These are phyloP conservation scores for Gossypium turneri DNA, from an alignment of 345 rosid species.

Conservation along the genomic window DNA sequence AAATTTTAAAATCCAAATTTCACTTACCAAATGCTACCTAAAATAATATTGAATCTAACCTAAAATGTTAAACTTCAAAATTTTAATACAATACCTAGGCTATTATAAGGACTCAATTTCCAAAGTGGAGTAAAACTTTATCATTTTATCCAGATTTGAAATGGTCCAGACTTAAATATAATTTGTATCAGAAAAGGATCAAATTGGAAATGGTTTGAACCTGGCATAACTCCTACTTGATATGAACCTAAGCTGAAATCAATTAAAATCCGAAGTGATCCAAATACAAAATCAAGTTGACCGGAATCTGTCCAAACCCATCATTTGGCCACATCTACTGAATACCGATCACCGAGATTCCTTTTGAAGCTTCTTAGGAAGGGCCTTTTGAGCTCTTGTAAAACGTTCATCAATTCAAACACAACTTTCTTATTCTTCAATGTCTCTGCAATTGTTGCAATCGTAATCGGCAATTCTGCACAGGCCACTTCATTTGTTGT, in stretches of 20 bases:
- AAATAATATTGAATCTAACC: no score
- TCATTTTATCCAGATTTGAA: not conserved
- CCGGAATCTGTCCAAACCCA: not conserved
- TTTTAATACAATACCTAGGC: no score
- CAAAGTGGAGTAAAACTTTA: no score
- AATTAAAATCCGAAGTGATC: not conserved
- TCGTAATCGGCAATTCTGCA: slow-evolving; percentile 25
- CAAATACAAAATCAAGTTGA: not conserved
- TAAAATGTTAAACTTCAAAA: no score
- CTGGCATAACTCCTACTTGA: not conserved
- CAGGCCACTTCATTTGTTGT: slow-evolving; percentile 23
- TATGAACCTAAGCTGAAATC: not conserved
- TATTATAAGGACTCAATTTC: no score
- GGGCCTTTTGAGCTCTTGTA: not conserved
- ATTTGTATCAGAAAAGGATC: not conserved
- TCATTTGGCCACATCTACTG: not conserved
- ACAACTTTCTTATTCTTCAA: slow-evolving; percentile 3
- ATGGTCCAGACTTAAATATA: not conserved
- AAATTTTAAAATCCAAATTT: no score
- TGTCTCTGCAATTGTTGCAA: slow-evolving; percentile 18
- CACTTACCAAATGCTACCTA: no score
- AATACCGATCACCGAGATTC: not conserved
- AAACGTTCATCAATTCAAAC: slow-evolving; percentile 17
- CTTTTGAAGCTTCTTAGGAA: not conserved
- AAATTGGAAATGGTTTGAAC: not conserved